Conservation (phyloP, 257 asterid species). For the Penstemon eatonii region DNA sequence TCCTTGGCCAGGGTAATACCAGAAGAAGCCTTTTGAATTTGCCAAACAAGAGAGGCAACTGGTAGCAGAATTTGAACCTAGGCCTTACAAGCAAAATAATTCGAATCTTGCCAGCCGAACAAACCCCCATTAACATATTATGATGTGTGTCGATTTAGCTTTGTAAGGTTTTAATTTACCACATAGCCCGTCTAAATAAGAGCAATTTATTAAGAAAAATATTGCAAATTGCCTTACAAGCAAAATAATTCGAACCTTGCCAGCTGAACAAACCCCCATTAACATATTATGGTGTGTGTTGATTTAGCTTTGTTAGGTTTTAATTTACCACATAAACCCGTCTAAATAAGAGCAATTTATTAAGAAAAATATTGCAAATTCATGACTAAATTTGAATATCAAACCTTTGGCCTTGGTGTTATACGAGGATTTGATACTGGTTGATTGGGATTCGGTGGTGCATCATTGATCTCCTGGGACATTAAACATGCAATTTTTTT, state of each 20-base stretch:
- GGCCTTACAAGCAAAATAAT: too few species aligned
- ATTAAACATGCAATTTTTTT: conserved; percentile 6
- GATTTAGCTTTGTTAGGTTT: background rate
- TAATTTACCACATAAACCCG: background rate
- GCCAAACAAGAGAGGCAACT: too few species aligned
- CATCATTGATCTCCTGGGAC: conserved; percentile 83
- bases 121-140: too few species aligned
- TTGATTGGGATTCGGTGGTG: conserved; percentile 95
- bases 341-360: conserved; percentile 5
- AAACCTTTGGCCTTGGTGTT: conserved; percentile 84
- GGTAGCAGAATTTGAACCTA: too few species aligned
- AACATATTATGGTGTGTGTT: background rate
- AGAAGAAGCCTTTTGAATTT: too few species aligned
- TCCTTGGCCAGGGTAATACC: too few species aligned
- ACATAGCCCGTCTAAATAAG: background rate
- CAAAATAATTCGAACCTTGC: too few species aligned
- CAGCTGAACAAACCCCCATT: too few species aligned
- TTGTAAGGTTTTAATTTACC: background rate
- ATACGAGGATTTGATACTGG: conserved; percentile 71
- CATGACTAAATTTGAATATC: background rate
- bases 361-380: too few species aligned
- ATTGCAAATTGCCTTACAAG: too few species aligned
- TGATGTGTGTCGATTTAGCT: background rate
- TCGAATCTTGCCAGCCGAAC: too few species aligned
- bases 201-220: background rate